Percentiles rank a stretch among this genome's conserved stretches.
Conservation (phyloP, 345 rosid species). For the Eucalyptus virginea region DNA sequence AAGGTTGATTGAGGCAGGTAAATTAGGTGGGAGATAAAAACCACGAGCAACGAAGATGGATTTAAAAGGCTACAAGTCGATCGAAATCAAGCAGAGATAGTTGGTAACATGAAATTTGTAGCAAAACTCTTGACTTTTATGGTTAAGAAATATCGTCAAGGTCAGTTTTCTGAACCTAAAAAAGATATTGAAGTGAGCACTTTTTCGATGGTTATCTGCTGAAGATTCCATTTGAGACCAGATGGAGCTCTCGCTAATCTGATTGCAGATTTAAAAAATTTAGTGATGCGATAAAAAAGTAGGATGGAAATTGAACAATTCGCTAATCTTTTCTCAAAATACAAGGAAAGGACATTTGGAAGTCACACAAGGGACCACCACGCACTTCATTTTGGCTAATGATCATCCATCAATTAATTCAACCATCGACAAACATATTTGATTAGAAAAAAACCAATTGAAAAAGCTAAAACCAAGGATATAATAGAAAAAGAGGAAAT, state of each 20-base stretch:
- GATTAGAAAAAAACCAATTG: background rate
- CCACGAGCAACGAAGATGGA: background rate
- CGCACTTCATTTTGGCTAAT: background rate
- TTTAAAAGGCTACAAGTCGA: background rate
- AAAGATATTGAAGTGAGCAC: background rate
- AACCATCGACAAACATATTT: background rate
- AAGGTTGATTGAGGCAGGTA: background rate
- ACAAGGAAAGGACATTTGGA: background rate
- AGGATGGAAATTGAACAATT: background rate
- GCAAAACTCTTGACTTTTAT: background rate
- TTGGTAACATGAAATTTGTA: background rate
- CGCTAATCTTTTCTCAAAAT: background rate
- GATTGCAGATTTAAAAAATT: background rate
- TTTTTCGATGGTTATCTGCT: background rate
- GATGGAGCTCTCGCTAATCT: background rate
- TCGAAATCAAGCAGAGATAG: background rate
- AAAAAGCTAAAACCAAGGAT: background rate
- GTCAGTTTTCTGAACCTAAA: background rate
- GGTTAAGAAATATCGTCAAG: background rate
- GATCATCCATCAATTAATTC: background rate
- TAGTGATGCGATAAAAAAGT: background rate
- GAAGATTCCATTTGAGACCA: background rate
- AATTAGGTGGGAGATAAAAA: too few relatives aligned
- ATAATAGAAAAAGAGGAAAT: background rate
- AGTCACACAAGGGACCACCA: too few relatives aligned